These are phyloP conservation scores for Helotiales sp. DNA, from an alignment of 2,329 filamentous ascomycete genomes.

Conservation along the genomic window DNA sequence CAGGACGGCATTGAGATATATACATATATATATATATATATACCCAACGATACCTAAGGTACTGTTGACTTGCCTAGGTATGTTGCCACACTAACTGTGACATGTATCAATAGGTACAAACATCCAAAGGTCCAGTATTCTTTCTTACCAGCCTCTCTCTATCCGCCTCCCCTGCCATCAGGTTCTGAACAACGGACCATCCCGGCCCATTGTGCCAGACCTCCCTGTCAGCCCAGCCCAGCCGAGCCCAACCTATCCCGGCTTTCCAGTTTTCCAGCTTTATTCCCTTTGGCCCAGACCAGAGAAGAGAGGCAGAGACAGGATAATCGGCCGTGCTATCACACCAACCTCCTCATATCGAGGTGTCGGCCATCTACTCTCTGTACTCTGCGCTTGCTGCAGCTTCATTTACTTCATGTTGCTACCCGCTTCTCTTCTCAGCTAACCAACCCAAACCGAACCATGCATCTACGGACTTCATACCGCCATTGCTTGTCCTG, in stretches of 20 bases:
- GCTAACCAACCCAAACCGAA: constrained; percentile 30
- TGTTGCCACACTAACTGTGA: too few species aligned
- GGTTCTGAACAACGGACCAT: constrained; percentile 1
- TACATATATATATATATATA: too few species aligned
- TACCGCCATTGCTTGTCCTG: constrained; percentile 9
- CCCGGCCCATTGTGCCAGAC: constrained; percentile 2
- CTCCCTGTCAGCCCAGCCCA: background rate
- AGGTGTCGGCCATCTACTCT: background rate
- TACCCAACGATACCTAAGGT: too few species aligned
- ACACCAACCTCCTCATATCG: constrained; percentile 27
- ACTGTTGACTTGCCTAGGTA: too few species aligned
- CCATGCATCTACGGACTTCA: constrained; percentile 28
- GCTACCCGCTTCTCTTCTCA: constrained; percentile 17
- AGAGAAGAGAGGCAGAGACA: background rate
- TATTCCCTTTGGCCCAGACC: background rate
- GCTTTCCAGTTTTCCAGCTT: constrained; percentile 6
- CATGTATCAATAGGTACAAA: background rate
- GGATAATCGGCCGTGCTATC: constrained; percentile 1
- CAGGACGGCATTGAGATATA: too few species aligned
- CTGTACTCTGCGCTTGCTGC: constrained; percentile 20
- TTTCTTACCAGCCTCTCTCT: constrained; percentile 1
- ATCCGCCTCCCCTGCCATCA: background rate
- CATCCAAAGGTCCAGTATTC: too few species aligned
- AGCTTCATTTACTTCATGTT: constrained; percentile 20
- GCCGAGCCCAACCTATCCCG: background rate